phyloP scores from a whole-genome alignment of 441 rosid species.

The Corymbia calophylla region DNA sequence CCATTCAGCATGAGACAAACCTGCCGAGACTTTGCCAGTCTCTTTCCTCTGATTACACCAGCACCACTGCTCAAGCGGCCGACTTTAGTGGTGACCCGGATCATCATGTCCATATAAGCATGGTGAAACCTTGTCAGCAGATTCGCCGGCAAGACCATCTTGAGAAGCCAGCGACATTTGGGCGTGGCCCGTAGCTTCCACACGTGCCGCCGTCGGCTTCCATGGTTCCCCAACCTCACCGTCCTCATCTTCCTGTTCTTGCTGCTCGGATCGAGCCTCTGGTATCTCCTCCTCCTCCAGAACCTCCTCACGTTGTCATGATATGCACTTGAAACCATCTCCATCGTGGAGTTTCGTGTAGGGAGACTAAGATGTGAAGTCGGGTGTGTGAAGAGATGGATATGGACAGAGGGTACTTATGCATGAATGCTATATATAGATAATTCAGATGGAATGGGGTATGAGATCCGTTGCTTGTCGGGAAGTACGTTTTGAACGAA shows the following conservation, averaged over 20 bases:
- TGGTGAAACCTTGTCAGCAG: slow-evolving; percentile 13
- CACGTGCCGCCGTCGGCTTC: rapidly evolving
- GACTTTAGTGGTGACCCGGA: not conserved
- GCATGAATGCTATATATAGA: not conserved
- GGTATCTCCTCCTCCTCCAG: not conserved
- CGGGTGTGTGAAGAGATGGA: not conserved
- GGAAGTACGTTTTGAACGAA: not conserved
- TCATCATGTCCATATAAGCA: slow-evolving; percentile 16
- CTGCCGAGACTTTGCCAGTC: not conserved
- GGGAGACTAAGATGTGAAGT: not conserved
- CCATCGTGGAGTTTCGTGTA: not conserved
- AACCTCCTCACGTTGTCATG: not conserved
- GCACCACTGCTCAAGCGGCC: not conserved
- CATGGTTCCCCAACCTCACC: not conserved
- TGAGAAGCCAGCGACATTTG: not conserved
- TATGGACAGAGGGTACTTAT: not conserved
- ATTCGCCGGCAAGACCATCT: slow-evolving; percentile 8
- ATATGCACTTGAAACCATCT: not conserved
- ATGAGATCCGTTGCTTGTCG: not conserved
- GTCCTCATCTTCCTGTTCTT: not conserved
- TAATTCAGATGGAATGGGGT: not conserved
- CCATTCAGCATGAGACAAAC: slow-evolving; percentile 11
- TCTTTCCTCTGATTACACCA: not conserved
- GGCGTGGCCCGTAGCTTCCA: not conserved
- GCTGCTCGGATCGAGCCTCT: not conserved